Percentiles rank a stretch among this genome's conserved stretches.
phyloP scores from a whole-genome alignment of 352 stramenopile species.

The Globisporangium apiculatum region DNA sequence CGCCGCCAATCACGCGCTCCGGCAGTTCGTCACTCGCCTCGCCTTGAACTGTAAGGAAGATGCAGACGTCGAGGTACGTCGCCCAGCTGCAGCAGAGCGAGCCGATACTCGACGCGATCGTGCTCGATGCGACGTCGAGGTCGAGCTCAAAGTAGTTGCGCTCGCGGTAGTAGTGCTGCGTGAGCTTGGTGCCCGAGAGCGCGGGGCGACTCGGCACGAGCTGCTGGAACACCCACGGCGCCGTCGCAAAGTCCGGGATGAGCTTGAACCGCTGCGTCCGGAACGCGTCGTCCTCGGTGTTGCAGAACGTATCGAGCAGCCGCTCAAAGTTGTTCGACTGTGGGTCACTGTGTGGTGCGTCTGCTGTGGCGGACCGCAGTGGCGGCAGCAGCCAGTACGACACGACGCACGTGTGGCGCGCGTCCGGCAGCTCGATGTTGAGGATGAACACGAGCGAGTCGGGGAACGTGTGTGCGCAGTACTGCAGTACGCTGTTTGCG shows the following conservation, averaged over 20 bases:
- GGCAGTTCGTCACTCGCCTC: constrained; percentile 62
- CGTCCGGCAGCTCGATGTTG: constrained; percentile 77
- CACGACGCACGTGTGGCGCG: constrained; percentile 64
- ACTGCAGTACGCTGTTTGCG: constrained; percentile 38
- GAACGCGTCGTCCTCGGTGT: constrained; percentile 37
- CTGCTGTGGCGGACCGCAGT: constrained; percentile 10
- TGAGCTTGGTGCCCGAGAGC: constrained; percentile 82
- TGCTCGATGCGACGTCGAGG: constrained; percentile 77
- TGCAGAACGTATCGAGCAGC: constrained; percentile 50
- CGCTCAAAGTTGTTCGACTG: constrained; percentile 36
- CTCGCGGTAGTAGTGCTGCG: constrained; percentile 74
- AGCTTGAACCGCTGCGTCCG: constrained; percentile 84
- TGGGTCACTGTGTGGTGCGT: constrained; percentile 6
- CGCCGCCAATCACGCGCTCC: constrained; percentile 53
- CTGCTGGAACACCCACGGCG: constrained; percentile 75
- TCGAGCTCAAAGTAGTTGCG: constrained; percentile 85
- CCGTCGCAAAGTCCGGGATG: constrained; percentile 81
- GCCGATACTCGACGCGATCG: constrained; percentile 69
- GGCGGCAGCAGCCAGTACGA: constrained; percentile 64
- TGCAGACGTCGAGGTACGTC: constrained; percentile 65
- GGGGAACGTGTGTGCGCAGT: constrained; percentile 33
- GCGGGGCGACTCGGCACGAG: constrained; percentile 80
- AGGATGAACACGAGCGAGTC: constrained; percentile 79
- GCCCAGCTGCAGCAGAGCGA: constrained; percentile 74
- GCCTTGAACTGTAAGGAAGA: constrained; percentile 78